These are phyloP conservation scores for Neurospora cerealis DNA, from an alignment of 495 filamentous ascomycete species.

Conservation along the genomic window DNA sequence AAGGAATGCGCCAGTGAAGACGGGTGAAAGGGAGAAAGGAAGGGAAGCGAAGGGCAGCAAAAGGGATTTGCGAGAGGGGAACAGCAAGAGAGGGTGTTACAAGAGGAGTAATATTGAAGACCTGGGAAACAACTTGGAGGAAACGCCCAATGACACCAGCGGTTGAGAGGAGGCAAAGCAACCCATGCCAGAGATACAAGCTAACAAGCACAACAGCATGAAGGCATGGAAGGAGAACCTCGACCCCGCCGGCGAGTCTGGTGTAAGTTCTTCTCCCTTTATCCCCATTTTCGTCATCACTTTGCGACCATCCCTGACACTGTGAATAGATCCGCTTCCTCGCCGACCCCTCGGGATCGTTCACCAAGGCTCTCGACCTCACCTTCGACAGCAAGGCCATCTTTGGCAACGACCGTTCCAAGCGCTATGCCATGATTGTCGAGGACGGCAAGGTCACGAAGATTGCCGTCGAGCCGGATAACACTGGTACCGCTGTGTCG, in stretches of 20 bases:
- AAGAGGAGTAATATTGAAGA: neutral
- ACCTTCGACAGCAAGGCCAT: slow-evolving; percentile 72
- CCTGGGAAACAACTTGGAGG: neutral
- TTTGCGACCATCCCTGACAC: neutral
- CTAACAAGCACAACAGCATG: slow-evolving; percentile 42
- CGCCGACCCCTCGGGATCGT: slow-evolving; percentile 72
- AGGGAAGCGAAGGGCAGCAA: neutral
- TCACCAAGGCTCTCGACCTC: slow-evolving; percentile 79
- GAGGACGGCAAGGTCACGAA: slow-evolving; percentile 70
- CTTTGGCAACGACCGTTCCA: slow-evolving; percentile 77
- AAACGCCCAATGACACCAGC: neutral
- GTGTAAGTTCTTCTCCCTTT: slow-evolving; percentile 45
- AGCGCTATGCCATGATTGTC: slow-evolving; percentile 77
- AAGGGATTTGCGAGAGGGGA: neutral
- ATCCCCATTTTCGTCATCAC: neutral
- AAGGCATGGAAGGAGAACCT: slow-evolving; percentile 74
- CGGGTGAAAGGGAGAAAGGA: neutral
- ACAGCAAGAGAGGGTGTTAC: neutral
- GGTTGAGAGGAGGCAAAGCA: neutral
- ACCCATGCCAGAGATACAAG: neutral
- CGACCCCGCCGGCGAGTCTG: slow-evolving; percentile 59
- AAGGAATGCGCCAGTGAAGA: neutral
- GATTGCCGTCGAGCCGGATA: slow-evolving; percentile 81
- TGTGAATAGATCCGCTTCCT: slow-evolving; percentile 63
- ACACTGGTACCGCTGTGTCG: slow-evolving; percentile 58